These are phyloP conservation scores for Phytophthora hybrid DNA, from an alignment of 352 stramenopile genomes.

Conservation along the genomic window DNA sequence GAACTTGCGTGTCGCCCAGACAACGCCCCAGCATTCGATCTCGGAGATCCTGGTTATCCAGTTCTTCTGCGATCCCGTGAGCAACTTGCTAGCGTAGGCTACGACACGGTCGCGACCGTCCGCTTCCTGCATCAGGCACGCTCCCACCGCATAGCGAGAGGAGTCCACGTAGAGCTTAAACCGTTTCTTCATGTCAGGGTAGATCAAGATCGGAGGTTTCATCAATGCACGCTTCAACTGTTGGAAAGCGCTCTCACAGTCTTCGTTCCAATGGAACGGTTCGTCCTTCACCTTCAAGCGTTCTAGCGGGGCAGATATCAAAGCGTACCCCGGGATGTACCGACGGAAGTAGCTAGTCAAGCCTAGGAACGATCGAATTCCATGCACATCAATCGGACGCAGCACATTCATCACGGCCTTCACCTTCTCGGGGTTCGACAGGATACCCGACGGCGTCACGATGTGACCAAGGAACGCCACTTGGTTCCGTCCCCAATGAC, in stretches of 20 bases:
- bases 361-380: too few species aligned
- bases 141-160: not conserved
- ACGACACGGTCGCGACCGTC: conserved; percentile 1
- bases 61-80: too few species aligned
- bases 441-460: too few species aligned
- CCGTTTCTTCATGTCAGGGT: conserved; percentile 4
- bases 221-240: conserved; percentile 6
- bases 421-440: too few species aligned
- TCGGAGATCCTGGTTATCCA: too few species aligned
- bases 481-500: too few species aligned
- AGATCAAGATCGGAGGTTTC: conserved; percentile 6
- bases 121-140: conserved; percentile 10
- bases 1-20: too few species aligned
- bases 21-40: too few species aligned
- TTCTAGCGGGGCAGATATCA: not conserved
- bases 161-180: conserved; percentile 12
- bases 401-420: too few species aligned
- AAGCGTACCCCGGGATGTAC: conserved; percentile 9
- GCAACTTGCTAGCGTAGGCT: too few species aligned
- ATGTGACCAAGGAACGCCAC: too few species aligned
- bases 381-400: too few species aligned
- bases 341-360: conserved; percentile 6
- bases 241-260: conserved; percentile 7
- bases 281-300: conserved; percentile 4
- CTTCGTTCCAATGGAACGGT: not conserved